Conservation (phyloP, 768 basidiomycete species). For the Agrocybe praecox region DNA sequence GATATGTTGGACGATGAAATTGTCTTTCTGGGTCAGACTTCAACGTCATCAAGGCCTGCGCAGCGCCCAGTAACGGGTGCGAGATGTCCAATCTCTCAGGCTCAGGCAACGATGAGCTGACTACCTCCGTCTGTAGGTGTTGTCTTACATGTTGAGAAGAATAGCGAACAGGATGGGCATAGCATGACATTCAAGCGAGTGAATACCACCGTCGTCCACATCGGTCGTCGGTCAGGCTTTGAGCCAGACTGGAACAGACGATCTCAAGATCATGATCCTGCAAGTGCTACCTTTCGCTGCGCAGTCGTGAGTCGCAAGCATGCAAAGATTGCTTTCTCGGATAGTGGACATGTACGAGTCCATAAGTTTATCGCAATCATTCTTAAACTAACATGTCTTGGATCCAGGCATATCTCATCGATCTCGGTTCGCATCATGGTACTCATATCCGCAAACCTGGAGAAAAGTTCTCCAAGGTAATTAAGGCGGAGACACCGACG, state of each 20-base stretch:
- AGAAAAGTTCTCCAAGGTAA: slow-evolving; percentile 47
- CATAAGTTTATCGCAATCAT: slow-evolving; percentile 14
- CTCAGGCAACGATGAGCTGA: slow-evolving; percentile 6
- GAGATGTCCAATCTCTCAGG: slow-evolving; percentile 22
- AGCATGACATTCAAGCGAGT: slow-evolving; percentile 55
- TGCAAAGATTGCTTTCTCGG: slow-evolving; percentile 75
- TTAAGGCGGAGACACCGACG: slow-evolving; percentile 58
- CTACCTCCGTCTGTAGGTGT: slow-evolving; percentile 47
- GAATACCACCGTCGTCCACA: slow-evolving; percentile 52
- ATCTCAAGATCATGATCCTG: slow-evolving; percentile 39
- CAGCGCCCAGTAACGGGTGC: slow-evolving; percentile 44
- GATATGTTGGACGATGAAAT: slow-evolving; percentile 55
- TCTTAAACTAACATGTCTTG: slow-evolving; percentile 16
- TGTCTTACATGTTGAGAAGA: slow-evolving; percentile 58
- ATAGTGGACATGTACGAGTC: slow-evolving; percentile 63
- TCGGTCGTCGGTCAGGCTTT: slow-evolving; percentile 68
- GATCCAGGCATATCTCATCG: slow-evolving; percentile 67
- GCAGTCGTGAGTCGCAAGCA: slow-evolving; percentile 81
- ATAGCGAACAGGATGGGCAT: slow-evolving; percentile 45
- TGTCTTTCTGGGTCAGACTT: slow-evolving; percentile 51
- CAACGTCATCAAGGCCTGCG: slow-evolving; percentile 19
- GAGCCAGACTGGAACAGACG: slow-evolving; percentile 35
- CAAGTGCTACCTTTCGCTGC: slow-evolving; percentile 68
- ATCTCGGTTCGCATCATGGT: slow-evolving; percentile 76
- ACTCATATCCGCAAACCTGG: slow-evolving; percentile 63